phyloP scores from a whole-genome alignment of 352 stramenopile species.

The Elongisporangium anandrum region DNA sequence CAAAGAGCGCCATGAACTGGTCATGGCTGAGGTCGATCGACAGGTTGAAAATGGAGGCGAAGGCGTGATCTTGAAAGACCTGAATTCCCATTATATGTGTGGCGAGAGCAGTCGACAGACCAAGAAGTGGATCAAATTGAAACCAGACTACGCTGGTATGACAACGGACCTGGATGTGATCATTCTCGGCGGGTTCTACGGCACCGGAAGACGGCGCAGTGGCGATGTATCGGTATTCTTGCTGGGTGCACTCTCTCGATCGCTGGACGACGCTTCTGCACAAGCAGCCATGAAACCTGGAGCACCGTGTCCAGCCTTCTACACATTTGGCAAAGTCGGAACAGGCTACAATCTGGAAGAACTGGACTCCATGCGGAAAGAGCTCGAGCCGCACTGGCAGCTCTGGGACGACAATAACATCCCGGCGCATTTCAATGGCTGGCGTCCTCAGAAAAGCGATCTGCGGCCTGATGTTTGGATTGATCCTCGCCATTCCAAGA shows the following conservation, averaged over 20 bases:
- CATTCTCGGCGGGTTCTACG: conserved; percentile 82
- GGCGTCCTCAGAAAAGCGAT: conserved; percentile 73
- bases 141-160: conserved; percentile 85
- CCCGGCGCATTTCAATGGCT: conserved; percentile 68
- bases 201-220: conserved; percentile 64
- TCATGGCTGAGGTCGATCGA: conserved; percentile 79
- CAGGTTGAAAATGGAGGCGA: conserved; percentile 74
- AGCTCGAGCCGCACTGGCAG: conserved; percentile 78
- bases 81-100: conserved; percentile 88
- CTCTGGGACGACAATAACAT: conserved; percentile 68
- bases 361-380: conserved; percentile 59
- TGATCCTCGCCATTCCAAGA: conserved; percentile 73
- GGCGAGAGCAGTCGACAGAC: conserved; percentile 72
- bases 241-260: conserved; percentile 54
- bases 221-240: conserved; percentile 83
- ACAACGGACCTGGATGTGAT: conserved; percentile 76
- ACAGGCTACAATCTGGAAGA: conserved; percentile 84
- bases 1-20: conserved; percentile 70
- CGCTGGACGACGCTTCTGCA: conserved; percentile 47
- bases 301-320: conserved; percentile 49
- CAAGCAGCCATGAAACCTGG: conserved; percentile 43
- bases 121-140: conserved; percentile 86
- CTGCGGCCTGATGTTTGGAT: conserved; percentile 81
- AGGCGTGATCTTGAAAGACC: conserved; percentile 81
- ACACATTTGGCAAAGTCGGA: conserved; percentile 78